A percentile compares a stretch with the other conserved stretches of the same genome.
Evolutionary conservation across 192 early-diverging fungal genomes (phyloP).

Genomic region (Coemansia sp.): DNA sequence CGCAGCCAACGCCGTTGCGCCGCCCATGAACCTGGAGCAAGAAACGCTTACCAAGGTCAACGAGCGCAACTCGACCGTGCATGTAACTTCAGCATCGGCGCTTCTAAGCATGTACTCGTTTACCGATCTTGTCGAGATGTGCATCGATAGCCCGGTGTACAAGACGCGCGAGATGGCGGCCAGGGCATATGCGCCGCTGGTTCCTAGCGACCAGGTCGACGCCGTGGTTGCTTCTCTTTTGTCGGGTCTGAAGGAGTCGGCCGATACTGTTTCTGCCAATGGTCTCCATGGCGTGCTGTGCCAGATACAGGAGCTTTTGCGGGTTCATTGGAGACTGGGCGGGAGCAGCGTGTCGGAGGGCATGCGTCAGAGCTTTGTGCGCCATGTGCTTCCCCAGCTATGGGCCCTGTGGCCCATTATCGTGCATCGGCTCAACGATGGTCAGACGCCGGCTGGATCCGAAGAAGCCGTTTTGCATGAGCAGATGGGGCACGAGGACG

Average conservation of each 20-base stretch:
- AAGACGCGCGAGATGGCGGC: conserved; percentile 85
- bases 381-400: conserved; percentile 47
- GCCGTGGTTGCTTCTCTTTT: conserved; percentile 54
- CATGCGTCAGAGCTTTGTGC: conserved; percentile 49
- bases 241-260: conserved; percentile 47
- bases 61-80: conserved; percentile 52
- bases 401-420: conserved; percentile 33
- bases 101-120: conserved; percentile 55
- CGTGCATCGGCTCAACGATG: conserved; percentile 8
- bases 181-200: conserved; percentile 72
- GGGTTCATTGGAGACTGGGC: conserved; percentile 59
- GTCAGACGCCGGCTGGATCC: background rate
- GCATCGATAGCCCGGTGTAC: conserved; percentile 48
- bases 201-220: conserved; percentile 57
- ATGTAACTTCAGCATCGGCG: conserved; percentile 45
- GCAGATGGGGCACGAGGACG: background rate
- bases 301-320: conserved; percentile 68
- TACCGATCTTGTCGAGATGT: conserved; percentile 50
- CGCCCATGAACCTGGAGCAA: conserved; percentile 48
- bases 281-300: conserved; percentile 71
- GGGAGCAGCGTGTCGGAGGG: conserved; percentile 41
- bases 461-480: background rate
- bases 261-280: conserved; percentile 58
- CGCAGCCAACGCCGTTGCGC: conserved; percentile 35
- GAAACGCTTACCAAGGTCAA: conserved; percentile 45